Base-by-base conservation (phyloP, 495 filamentous ascomycete species). In the Aeminium ludgeri region DNA sequence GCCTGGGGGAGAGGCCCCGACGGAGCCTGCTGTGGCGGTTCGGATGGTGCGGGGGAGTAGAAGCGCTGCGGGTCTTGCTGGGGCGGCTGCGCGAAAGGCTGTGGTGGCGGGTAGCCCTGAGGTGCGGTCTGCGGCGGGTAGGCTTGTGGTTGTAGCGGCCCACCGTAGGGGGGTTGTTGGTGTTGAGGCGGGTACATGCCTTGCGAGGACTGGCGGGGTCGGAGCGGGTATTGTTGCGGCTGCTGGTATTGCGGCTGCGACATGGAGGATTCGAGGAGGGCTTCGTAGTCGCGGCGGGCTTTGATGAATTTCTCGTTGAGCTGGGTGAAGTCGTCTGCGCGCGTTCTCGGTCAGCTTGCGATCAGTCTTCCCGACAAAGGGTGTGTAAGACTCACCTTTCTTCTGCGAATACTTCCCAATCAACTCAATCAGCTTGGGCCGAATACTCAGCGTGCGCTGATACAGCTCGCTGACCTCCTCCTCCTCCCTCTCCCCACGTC, bases 221-320 rank as follows among this genome's bases (percentile, higher is more conserved):
- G 66, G 20, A 87, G 48, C 74, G 78, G 41, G 18, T 76, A 72
- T 47, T 82, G 76, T n/a, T 74, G 23, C 23, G 23, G 23, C 8
- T 25, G 64, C 6, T 81, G 74, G 43, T 91, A 83, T 16, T 51
- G 48, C 12, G 48, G 40, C 25, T 38, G 36, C 1, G 89, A 75
- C 86, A 97, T 95, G 18, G 87, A 95, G 18, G 82, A 78, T 59
- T 97, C 89, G 28, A 97, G 66, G n/a, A 97, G 68, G 20, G 81
- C 75, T 59, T 97, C 89, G 58, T 96, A 97, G 56, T 96, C 89
- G 50, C 87, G 73, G 43, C 89, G 76, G 10, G 89, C 89, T 61
- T 97, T 97, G 67, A 97, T 96, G 59, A 97, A 97, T 58, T 96
- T 96, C 52, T 97, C 89, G 56, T 97, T 97, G 31, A 97, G 70